A percentile compares a stretch with the other conserved stretches of the same genome.
Conservation (phyloP, 148 eudicot species). For the Polygonum aviculare region DNA sequence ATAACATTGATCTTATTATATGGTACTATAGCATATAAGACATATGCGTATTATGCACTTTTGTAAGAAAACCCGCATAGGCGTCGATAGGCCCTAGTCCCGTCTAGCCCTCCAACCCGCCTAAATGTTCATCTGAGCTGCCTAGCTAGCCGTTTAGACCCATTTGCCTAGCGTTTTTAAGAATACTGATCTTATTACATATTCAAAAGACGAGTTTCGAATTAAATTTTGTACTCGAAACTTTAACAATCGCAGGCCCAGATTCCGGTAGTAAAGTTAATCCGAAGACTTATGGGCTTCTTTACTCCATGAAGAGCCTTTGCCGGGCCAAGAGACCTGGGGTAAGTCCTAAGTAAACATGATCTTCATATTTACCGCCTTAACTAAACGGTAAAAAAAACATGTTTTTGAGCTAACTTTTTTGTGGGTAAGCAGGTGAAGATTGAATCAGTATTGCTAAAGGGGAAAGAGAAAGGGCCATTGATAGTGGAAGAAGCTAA, state of each 20-base stretch:
- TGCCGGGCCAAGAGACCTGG: slow-evolving; percentile 58
- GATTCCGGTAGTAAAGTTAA: slow-evolving; percentile 17
- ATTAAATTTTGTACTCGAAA: neutral
- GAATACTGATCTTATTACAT: no score
- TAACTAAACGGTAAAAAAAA: neutral
- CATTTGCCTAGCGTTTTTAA: no score
- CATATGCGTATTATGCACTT: no score
- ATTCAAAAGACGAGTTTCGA: no score
- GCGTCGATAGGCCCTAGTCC: no score
- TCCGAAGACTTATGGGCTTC: slow-evolving; percentile 49
- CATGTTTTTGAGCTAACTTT: neutral
- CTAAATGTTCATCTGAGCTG: no score
- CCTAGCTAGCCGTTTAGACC: no score
- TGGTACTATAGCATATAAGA: no score
- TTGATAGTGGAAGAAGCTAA: slow-evolving; percentile 61
- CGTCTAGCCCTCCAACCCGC: no score
- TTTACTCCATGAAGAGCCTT: slow-evolving; percentile 46
- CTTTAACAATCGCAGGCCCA: slow-evolving; percentile 27
- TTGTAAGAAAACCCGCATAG: no score
- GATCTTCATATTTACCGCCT: neutral
- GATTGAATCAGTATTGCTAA: slow-evolving; percentile 39
- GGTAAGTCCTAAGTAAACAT: slow-evolving; percentile 24
- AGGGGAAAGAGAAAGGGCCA: slow-evolving; percentile 61
- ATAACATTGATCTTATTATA: no score
- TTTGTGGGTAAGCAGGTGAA: slow-evolving; percentile 36